These are phyloP conservation scores for Lodderomyces orthopsilosis DNA, from an alignment of 1,139 yeast species.

Conservation along the genomic window DNA sequence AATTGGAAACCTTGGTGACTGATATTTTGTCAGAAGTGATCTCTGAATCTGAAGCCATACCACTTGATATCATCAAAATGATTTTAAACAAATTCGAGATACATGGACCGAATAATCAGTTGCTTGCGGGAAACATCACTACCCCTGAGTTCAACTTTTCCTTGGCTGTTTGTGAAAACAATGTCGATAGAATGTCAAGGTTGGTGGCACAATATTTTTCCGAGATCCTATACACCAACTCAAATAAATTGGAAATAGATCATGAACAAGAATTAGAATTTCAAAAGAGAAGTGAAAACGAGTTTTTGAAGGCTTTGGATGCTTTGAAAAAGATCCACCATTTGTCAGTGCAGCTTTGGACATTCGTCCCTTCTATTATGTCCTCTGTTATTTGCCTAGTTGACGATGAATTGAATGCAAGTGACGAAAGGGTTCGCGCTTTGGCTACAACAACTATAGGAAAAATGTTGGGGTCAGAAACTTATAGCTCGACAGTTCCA, in stretches of 20 bases:
- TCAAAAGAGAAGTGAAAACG: conserved; percentile 3
- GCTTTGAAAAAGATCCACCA: conserved; percentile 59
- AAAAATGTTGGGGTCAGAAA: conserved; percentile 48
- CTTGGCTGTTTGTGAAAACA: conserved; percentile 64
- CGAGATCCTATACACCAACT: conserved; percentile 60
- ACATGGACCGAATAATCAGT: conserved; percentile 17
- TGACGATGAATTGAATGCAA: conserved; percentile 78
- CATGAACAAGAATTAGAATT: conserved; percentile 14
- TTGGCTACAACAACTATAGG: conserved; percentile 78
- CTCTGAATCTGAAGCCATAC: conserved; percentile 69
- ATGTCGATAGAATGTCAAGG: conserved; percentile 73
- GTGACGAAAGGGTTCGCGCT: conserved; percentile 58
- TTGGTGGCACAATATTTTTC: conserved; percentile 79
- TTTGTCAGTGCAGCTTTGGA: conserved; percentile 71
- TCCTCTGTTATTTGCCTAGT: conserved; percentile 75
- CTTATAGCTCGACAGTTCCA: conserved; percentile 19
- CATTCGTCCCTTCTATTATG: conserved; percentile 69
- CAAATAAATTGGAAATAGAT: conserved; percentile 25
- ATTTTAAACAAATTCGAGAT: conserved; percentile 51
- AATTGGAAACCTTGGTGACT: conserved; percentile 57
- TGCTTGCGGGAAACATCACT: conserved; percentile 21
- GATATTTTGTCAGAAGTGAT: conserved; percentile 76
- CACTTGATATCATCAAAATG: conserved; percentile 58
- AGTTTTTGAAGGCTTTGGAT: conserved; percentile 28
- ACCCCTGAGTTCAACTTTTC: conserved; percentile 69